Evolutionary conservation across 495 filamentous ascomycete genomes (phyloP).

Genomic region (Terfezia claveryi): DNA sequence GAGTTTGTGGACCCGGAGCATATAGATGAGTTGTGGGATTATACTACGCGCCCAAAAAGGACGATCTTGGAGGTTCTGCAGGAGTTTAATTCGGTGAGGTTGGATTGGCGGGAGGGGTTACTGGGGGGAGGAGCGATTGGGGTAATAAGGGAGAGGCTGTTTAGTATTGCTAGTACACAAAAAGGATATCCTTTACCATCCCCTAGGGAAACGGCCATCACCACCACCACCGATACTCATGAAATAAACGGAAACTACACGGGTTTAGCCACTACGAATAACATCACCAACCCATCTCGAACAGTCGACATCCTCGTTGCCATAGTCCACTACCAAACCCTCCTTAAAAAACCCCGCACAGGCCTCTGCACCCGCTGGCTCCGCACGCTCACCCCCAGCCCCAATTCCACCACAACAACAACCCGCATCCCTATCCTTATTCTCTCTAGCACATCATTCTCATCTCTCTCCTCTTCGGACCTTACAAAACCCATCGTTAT

Average conservation of each 20-base stretch:
- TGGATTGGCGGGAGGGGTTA: slow-evolving; percentile 31
- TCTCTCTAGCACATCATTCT: slow-evolving; percentile 1
- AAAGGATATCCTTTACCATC: slow-evolving; percentile 1
- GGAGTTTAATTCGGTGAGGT: slow-evolving; percentile 65
- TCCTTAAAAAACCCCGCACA: slow-evolving; percentile 63
- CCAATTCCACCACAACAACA: slow-evolving; percentile 8
- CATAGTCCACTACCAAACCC: slow-evolving; percentile 78
- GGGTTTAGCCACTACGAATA: slow-evolving; percentile 7
- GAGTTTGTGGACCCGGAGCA: slow-evolving; percentile 61
- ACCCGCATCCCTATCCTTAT: slow-evolving; percentile 6
- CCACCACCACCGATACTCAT: background rate
- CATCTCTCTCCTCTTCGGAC: slow-evolving; percentile 10
- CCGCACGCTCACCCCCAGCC: slow-evolving; percentile 29
- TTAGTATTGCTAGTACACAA: slow-evolving; percentile 45
- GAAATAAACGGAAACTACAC: background rate
- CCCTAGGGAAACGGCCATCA: background rate
- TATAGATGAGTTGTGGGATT: slow-evolving; percentile 84
- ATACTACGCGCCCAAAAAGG: slow-evolving; percentile 74
- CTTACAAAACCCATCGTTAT: slow-evolving; percentile 42
- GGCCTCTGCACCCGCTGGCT: slow-evolving; percentile 84
- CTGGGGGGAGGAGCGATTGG: slow-evolving; percentile 29
- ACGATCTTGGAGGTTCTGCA: slow-evolving; percentile 79
- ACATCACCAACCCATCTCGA: slow-evolving; percentile 17
- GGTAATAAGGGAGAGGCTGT: slow-evolving; percentile 53
- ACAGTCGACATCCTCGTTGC: slow-evolving; percentile 61